Evolutionary conservation across 164 flowering plant genomes (phyloP).

Genomic region (Amborella trichopoda): DNA sequence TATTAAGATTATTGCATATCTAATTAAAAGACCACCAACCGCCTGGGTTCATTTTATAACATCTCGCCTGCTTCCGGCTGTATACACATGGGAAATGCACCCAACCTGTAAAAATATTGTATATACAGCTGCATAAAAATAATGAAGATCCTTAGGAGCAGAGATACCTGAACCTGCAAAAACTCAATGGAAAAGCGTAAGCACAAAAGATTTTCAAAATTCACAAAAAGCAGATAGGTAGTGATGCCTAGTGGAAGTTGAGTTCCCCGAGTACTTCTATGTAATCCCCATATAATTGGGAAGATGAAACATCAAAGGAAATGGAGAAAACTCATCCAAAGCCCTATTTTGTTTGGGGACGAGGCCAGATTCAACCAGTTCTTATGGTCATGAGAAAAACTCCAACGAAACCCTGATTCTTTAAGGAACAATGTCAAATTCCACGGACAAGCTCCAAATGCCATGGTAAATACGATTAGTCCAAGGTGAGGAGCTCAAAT

Average conservation of each 20-base stretch:
- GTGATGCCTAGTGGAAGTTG: neutral
- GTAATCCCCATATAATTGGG: neutral
- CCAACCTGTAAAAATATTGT: neutral
- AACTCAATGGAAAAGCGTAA: slow-evolving; percentile 1
- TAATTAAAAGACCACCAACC: too few relatives aligned
- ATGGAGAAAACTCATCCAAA: neutral
- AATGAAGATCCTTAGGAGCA: slow-evolving; percentile 1
- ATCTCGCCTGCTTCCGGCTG: too few relatives aligned
- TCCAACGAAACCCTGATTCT: too few relatives aligned
- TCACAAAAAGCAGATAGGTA: neutral
- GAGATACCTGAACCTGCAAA: slow-evolving; percentile 4
- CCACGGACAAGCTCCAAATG: too few relatives aligned
- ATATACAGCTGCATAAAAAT: slow-evolving; percentile 1
- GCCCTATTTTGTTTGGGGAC: neutral
- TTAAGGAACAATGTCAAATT: too few relatives aligned
- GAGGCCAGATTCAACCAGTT: neutral
- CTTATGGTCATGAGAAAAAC: too few relatives aligned
- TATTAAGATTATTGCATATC: too few relatives aligned
- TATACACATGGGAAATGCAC: too few relatives aligned
- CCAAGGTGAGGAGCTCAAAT: too few relatives aligned
- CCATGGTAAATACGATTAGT: too few relatives aligned
- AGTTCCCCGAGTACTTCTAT: neutral
- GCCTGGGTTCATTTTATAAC: too few relatives aligned
- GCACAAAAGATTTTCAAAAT: neutral
- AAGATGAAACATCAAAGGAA: neutral